Evolutionary conservation across 2,329 filamentous ascomycete species (phyloP).

Genomic region (Drechslerella coelobrocha): DNA sequence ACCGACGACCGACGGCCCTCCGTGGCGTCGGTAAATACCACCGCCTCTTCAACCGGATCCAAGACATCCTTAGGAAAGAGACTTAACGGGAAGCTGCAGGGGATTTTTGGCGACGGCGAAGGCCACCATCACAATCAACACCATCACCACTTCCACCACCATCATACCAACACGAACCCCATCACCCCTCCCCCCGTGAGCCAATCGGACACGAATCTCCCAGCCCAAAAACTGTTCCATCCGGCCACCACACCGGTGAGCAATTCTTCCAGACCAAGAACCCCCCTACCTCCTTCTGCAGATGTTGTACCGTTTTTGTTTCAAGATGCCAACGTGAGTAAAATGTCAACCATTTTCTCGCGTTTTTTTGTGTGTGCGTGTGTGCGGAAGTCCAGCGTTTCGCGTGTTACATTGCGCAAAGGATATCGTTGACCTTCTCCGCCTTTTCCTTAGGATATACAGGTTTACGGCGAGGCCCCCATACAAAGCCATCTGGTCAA

Average conservation of each 20-base stretch:
- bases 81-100: constrained; percentile 80
- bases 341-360: constrained; percentile 53
- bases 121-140: constrained; percentile 69
- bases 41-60: constrained; percentile 83
- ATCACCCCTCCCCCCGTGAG: constrained; percentile 63
- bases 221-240: constrained; percentile 30
- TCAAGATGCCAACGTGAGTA: constrained; percentile 78
- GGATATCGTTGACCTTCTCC: constrained; percentile 6
- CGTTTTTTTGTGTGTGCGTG: constrained; percentile 52
- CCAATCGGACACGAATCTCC: constrained; percentile 57
- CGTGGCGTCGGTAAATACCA: constrained; percentile 81
- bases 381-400: constrained; percentile 29
- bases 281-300: constrained; percentile 78
- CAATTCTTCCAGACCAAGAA: constrained; percentile 72
- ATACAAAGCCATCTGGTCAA: constrained; percentile 73
- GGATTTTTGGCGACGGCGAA: constrained; percentile 94
- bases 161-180: constrained; percentile 75
- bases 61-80: constrained; percentile 72
- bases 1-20: constrained; percentile 81
- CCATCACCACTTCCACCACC: constrained; percentile 69
- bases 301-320: constrained; percentile 98
- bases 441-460: constrained; percentile 68
- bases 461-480: constrained; percentile 77
- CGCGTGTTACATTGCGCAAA: constrained; percentile 1
- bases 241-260: constrained; percentile 72